Base-by-base conservation (phyloP, 257 asterid genomes). In the Scutellaria baicalensis region DNA sequence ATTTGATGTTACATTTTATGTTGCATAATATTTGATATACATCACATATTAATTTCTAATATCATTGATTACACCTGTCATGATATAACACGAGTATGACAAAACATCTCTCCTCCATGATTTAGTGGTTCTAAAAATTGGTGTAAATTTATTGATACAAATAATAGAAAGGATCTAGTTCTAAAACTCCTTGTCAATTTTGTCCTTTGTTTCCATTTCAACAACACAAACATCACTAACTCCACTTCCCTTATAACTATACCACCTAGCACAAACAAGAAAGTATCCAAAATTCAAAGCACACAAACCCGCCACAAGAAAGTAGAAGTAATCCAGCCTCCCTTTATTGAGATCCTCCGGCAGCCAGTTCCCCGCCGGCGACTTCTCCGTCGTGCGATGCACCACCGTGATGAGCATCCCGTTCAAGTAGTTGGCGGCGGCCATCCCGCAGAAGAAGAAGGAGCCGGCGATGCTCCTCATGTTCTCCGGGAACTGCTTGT, bases 381-480 rank as follows among this genome's bases (percentile, higher is more conserved):
- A 77, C 17, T 81, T 78, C 78, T 67, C 86, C 18, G 96, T 87
- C 54, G 74, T 59, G 35, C 70, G 62, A 57, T 90, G 97, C 55
- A 88, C 88, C 6, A 77, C 49, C 59, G 88, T 74, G 35, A 89
- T 74, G 80, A 93, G 35, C 13, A 87, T 64, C 7, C 96, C 75
- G 11, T 77, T 85, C 39, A 93, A 3, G 52, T 90, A 93, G 47
- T 83, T 89, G 0, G 96, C 83, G 0, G 78, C 82, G 0, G 96
- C 96, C 83, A 82, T 70, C 9, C 85, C 95, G 40, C 80, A 49
- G 60, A 88, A 88, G 85, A 78, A 79, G 71, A 90, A 84, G 0
- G 96, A 75, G 9, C 96, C 95, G 0, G 96, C 98, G 0, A 93
- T 71, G 75, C 97, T 93, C 81, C 92, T 85, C 97, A 93, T 90